Evolutionary conservation across 2,329 filamentous ascomycete genomes (phyloP).

Genomic region (Boeremia lycopersici): DNA sequence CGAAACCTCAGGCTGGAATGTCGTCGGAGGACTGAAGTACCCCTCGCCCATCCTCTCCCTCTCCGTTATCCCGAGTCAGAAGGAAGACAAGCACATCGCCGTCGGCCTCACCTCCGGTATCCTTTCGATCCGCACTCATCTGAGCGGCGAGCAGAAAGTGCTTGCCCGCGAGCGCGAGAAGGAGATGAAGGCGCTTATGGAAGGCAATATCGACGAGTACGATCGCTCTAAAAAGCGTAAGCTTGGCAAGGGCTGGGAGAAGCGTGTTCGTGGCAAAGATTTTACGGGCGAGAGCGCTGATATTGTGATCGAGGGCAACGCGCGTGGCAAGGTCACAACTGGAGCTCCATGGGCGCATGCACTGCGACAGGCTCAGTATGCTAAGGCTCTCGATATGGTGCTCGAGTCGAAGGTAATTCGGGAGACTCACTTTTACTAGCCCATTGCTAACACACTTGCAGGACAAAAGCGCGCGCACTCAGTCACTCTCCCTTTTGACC

Average conservation of each 20-base stretch:
- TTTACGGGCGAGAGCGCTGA: constrained; percentile 84
- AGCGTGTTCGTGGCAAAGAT: constrained; percentile 72
- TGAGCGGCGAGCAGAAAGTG: constrained; percentile 80
- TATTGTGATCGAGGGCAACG: constrained; percentile 82
- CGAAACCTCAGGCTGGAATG: constrained; percentile 92
- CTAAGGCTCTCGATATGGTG: constrained; percentile 77
- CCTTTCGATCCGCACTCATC: constrained; percentile 87
- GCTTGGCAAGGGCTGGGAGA: constrained; percentile 65
- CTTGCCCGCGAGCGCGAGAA: constrained; percentile 77
- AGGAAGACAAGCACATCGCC: constrained; percentile 88
- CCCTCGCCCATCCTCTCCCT: constrained; percentile 87
- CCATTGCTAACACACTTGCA: constrained; percentile 19
- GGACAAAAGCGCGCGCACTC: constrained; percentile 40
- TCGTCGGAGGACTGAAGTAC: constrained; percentile 94
- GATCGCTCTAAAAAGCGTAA: constrained; percentile 73
- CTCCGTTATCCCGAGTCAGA: constrained; percentile 71
- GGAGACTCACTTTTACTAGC: background rate
- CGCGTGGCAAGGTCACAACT: constrained; percentile 66
- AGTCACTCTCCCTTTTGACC: constrained; percentile 76
- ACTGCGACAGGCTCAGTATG: constrained; percentile 78
- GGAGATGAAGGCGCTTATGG: constrained; percentile 82
- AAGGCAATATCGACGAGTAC: constrained; percentile 77
- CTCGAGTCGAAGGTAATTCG: constrained; percentile 55
- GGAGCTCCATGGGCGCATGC: constrained; percentile 80
- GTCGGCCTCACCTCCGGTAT: constrained; percentile 95